A percentile compares a stretch with the other conserved stretches of the same genome.
Conservation (phyloP, 495 filamentous ascomycete genomes). For the Chaetomium fimeti region DNA sequence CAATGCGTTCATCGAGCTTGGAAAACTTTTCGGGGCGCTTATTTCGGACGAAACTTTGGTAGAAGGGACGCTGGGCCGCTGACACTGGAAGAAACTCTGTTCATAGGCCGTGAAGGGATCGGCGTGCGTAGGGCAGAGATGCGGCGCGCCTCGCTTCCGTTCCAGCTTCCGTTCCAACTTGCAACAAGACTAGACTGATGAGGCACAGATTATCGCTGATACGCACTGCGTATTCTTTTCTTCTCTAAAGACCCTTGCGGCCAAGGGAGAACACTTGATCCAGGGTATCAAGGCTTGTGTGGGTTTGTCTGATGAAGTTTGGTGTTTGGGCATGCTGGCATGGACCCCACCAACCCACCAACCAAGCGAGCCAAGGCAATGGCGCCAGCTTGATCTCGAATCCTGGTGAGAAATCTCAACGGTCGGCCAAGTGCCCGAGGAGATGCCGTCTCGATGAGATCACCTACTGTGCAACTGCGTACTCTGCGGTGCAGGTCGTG, state of each 20-base stretch:
- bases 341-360: no score
- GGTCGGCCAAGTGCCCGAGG: no score
- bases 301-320: no score
- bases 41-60: background rate
- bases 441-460: no score
- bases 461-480: no score
- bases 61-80: background rate
- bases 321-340: background rate
- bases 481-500: no score
- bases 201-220: background rate
- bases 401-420: background rate
- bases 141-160: no score
- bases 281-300: background rate
- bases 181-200: background rate
- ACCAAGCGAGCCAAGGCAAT: no score
- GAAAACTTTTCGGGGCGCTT: background rate
- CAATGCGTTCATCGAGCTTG: background rate
- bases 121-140: no score
- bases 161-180: no score
- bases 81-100: no score
- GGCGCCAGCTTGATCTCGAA: background rate
- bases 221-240: background rate
- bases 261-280: background rate
- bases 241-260: background rate
- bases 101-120: no score